Evolutionary conservation across 805 yeast species (phyloP).

Genomic region (Kodamaea sagamina): DNA sequence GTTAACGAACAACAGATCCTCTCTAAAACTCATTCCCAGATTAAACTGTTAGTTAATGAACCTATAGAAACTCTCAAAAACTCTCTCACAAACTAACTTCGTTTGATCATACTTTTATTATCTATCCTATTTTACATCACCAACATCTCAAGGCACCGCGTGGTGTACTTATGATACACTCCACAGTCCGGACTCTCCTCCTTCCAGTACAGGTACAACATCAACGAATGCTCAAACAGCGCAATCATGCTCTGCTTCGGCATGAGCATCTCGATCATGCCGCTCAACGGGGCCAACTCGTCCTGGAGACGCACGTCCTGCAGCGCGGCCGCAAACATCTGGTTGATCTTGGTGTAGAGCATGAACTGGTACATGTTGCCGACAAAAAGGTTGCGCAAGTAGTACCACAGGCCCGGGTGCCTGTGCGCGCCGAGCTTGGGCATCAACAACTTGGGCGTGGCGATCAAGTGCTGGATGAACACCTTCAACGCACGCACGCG

Average conservation of each 20-base stretch:
- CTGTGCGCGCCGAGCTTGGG: constrained; percentile 40
- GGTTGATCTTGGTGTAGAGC: constrained; percentile 31
- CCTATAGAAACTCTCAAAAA: too few species aligned
- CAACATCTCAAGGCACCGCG: constrained; percentile 23
- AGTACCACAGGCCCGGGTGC: constrained; percentile 45
- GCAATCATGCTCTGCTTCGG: constrained; percentile 15
- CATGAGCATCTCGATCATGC: constrained; percentile 18
- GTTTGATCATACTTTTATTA: background rate
- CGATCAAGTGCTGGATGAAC: constrained; percentile 28
- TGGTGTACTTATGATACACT: constrained; percentile 29
- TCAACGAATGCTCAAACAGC: constrained; percentile 30
- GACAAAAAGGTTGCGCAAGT: constrained; percentile 32
- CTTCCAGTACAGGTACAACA: constrained; percentile 38
- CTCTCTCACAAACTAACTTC: too few species aligned
- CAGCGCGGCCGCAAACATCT: constrained; percentile 20
- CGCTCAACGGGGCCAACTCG: constrained; percentile 10
- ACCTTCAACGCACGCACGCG: constrained; percentile 27
- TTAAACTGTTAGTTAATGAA: too few species aligned
- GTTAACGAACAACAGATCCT: too few species aligned
- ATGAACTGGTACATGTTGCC: constrained; percentile 34
- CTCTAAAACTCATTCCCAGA: too few species aligned
- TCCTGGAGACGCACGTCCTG: constrained; percentile 13
- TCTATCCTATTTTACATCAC: constrained; percentile 2
- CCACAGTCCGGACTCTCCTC: constrained; percentile 36
- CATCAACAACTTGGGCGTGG: constrained; percentile 36